Conservation (phyloP, 2,329 filamentous ascomycete genomes). For the Botryosphaeria dothidea region DNA sequence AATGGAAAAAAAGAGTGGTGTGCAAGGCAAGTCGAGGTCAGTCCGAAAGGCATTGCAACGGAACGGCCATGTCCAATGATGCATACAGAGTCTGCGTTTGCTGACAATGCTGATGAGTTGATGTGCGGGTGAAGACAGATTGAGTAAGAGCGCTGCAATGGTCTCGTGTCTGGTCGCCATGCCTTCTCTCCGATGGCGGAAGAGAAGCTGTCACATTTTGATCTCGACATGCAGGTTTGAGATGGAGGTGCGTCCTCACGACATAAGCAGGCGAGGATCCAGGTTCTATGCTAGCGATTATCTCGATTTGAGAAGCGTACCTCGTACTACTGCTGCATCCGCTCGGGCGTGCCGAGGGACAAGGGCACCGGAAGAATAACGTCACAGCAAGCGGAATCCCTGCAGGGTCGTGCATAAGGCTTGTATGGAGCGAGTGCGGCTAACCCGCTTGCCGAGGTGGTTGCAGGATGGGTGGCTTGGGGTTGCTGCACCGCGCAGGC, state of each 20-base stretch:
- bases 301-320: neutral
- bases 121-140: neutral
- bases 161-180: neutral
- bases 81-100: too few relatives aligned
- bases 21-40: too few relatives aligned
- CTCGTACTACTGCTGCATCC: neutral
- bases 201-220: neutral
- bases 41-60: too few relatives aligned
- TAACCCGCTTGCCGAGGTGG: conserved; percentile 2
- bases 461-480: neutral
- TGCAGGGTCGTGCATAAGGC: neutral
- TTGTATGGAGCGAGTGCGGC: neutral
- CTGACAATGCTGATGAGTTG: too few relatives aligned
- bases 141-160: neutral
- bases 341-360: neutral
- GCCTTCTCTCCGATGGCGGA: neutral
- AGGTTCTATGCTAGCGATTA: neutral
- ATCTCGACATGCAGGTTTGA: neutral
- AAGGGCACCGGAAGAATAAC: conserved; percentile 6
- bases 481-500: neutral
- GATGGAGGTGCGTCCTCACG: neutral
- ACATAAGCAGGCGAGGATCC: conserved; percentile 13
- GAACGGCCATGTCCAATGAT: too few relatives aligned
- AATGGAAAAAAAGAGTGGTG: too few relatives aligned
- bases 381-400: neutral